Conservation (phyloP, 1,284 basidiomycete species). For the Takashimella tepidaria region DNA sequence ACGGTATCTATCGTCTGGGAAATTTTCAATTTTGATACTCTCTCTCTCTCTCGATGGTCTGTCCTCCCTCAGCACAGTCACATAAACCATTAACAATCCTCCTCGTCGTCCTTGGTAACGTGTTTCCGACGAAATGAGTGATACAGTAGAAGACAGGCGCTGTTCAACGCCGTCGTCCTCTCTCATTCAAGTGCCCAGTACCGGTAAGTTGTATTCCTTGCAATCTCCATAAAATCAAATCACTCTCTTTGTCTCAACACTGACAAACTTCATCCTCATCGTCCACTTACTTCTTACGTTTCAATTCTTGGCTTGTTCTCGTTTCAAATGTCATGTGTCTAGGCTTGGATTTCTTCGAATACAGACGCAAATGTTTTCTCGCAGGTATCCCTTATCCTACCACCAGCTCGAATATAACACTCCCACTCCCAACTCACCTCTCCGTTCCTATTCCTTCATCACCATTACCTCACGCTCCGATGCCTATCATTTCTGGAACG, state of each 20-base stretch:
- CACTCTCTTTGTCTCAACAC: no score
- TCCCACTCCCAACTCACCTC: conserved; percentile 7
- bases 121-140: background rate
- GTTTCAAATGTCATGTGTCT: no score
- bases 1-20: no score
- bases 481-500: background rate
- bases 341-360: conserved; percentile 43
- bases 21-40: no score
- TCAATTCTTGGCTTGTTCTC: no score
- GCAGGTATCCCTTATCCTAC: conserved; percentile 25
- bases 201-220: no score
- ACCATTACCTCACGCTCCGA: conserved; percentile 12
- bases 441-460: conserved; percentile 17
- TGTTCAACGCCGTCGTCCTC: background rate
- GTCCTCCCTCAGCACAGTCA: no score
- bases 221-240: no score
- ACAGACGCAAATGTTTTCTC: conserved; percentile 37
- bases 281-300: background rate
- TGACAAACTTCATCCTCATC: no score
- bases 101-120: no score
- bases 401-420: conserved; percentile 9
- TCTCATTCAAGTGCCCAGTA: conserved; percentile 13
- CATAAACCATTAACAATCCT: no score
- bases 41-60: no score
- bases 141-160: background rate